Evolutionary conservation across 2,329 filamentous ascomycete species (phyloP), one percentile per base, ranked within the genome.

Genomic region (Chalaropsis ovoidea): DNA sequence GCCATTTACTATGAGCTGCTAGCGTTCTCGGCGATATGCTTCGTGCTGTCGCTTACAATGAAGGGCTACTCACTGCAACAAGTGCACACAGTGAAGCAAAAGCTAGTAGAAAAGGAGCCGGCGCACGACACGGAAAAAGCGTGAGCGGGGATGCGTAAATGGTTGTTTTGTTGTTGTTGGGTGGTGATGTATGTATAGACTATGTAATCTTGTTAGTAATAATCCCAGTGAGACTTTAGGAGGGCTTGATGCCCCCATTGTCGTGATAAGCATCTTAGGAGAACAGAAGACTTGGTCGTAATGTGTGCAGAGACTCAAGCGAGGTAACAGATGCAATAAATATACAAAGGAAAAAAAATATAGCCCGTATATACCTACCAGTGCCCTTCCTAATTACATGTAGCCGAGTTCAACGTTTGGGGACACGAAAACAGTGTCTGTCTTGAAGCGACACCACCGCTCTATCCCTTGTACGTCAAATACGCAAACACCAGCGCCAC

Each of bases 401-500:
- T 15, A 6, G 8, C 4, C 24, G n/a, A 35, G 54, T 10, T 35
- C 15, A 39, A 39, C 4, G 4, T 10, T 39, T 10, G 35, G 35
- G 35, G 35, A 39, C 35, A 6, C 35, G 4, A 10, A 6, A 39
- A 39, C 35, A 8, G 35, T 7, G 35, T 1, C 35, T 3, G 35
- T 6, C 17, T 11, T 52, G 10, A 58, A 58, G 39, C 17, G 2
- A 58, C n/a, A 1, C 54, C 27, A 13, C 31, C 41, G 13, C 24
- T 49, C 60, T 72, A 89, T 69, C 86, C 86, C 71, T 79, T 80
- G 76, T 81, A 84, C 66, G 86, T 78, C 70, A 93, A 75, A 76
- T 85, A 89, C 39, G 78, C 78, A 79, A 88, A 94, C 73, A 85
- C 85, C 15, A 77, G 69, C 56, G 86, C 73, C 22, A 83, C 84